phyloP scores from a whole-genome alignment of 2,329 filamentous ascomycete genomes.

The Colletotrichum musae region DNA sequence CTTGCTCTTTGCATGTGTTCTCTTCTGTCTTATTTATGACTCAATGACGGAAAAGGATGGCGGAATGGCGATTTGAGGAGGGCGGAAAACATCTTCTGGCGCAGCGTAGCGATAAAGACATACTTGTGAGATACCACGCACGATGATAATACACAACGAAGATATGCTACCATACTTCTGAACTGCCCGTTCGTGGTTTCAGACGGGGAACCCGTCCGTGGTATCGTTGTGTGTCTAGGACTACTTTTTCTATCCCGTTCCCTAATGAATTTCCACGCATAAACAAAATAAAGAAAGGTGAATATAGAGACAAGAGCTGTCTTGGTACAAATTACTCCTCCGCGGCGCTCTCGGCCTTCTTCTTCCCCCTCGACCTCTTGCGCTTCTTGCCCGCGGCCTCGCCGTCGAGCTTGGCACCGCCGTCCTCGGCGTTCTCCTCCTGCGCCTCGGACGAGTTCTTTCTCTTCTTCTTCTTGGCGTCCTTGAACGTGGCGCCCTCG shows the following conservation, averaged over 20 bases:
- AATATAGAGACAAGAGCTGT: neutral
- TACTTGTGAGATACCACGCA: conserved; percentile 32
- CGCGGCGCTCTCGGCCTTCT: conserved; percentile 49
- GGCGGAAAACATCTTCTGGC: conserved; percentile 8
- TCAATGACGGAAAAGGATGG: conserved; percentile 18
- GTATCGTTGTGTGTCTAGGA: conserved; percentile 35
- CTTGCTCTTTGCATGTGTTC: neutral
- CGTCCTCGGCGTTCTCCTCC: conserved; percentile 48
- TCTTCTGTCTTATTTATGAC: conserved; percentile 9
- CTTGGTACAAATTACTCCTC: conserved; percentile 9
- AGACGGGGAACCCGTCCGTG: conserved; percentile 22
- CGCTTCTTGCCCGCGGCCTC: conserved; percentile 59
- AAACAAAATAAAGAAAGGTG: neutral
- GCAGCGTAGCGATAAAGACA: conserved; percentile 21
- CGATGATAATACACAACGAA: conserved; percentile 22
- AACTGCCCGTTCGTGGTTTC: neutral
- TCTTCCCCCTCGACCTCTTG: conserved; percentile 65
- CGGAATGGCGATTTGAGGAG: conserved; percentile 9
- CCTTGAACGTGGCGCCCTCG: conserved; percentile 51
- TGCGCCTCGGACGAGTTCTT: conserved; percentile 43
- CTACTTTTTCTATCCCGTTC: conserved; percentile 26
- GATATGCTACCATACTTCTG: neutral
- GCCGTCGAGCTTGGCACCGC: conserved; percentile 49
- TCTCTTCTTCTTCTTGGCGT: conserved; percentile 44
- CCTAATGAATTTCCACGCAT: conserved; percentile 7